Evolutionary conservation across 2,329 filamentous ascomycete genomes (phyloP).

Genomic region (Colletotrichum sp.): DNA sequence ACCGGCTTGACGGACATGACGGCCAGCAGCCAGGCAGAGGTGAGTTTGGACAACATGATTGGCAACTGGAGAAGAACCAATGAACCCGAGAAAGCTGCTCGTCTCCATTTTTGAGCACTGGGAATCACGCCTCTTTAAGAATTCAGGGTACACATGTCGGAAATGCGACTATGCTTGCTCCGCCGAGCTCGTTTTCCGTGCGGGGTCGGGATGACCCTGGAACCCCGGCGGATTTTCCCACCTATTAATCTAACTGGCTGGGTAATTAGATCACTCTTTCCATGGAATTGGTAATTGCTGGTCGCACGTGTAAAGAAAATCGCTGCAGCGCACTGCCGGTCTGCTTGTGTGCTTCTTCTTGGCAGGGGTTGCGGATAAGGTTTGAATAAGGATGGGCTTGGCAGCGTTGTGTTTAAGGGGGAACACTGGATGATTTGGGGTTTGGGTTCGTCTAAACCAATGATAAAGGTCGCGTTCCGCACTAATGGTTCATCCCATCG

Average conservation of each 20-base stretch:
- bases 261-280: background rate
- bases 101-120: background rate
- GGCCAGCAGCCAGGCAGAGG: background rate
- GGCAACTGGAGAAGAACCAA: background rate
- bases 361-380: conserved; percentile 12
- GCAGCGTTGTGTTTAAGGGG: background rate
- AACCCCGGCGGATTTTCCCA: background rate
- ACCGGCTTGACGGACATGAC: conserved; percentile 26
- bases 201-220: conserved; percentile 12
- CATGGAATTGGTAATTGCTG: background rate
- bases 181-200: conserved; percentile 15
- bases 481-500: background rate
- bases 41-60: background rate
- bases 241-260: conserved; percentile 4
- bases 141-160: background rate
- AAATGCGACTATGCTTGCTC: background rate
- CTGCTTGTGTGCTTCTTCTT: background rate
- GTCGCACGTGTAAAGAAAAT: background rate
- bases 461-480: background rate
- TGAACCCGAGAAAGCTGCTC: background rate
- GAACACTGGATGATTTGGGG: background rate
- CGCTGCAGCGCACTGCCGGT: background rate
- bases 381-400: background rate
- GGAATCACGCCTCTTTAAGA: background rate
- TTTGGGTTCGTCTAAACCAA: background rate